Conservation (phyloP, 345 rosid species). For the Hypericum androsaemum region DNA sequence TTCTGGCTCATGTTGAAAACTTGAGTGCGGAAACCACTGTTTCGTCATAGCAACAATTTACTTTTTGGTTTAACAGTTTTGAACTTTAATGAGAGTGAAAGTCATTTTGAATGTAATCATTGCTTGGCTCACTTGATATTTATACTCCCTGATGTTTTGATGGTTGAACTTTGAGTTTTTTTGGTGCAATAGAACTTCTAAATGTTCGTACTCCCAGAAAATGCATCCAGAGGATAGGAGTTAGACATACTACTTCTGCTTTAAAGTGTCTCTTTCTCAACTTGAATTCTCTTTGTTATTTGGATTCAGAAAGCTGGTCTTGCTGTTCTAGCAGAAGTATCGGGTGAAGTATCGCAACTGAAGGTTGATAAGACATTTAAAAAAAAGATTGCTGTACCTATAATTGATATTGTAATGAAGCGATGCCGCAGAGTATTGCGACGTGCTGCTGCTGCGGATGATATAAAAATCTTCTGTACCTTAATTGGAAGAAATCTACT, state of each 20-base stretch:
- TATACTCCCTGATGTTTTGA: no score
- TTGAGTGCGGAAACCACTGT: no score
- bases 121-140: no score
- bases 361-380: constrained; percentile 43
- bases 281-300: constrained; percentile 22
- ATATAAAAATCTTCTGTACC: constrained; percentile 73
- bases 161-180: no score
- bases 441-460: constrained; percentile 71
- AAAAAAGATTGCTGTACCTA: constrained; percentile 39
- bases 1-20: no score
- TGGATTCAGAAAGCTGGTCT: constrained; percentile 94
- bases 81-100: no score
- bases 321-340: constrained; percentile 67
- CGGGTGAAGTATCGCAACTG: constrained; percentile 35
- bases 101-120: no score
- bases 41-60: no score
- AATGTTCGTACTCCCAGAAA: no score
- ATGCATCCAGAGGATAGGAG: background rate
- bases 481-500: constrained; percentile 72
- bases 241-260: background rate
- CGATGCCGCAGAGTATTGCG: constrained; percentile 78
- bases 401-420: constrained; percentile 78
- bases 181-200: no score
- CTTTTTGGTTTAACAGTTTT: no score
- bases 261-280: constrained; percentile 16